Evolutionary conservation across 805 yeast genomes (phyloP).

Genomic region (Candida multigemmis): DNA sequence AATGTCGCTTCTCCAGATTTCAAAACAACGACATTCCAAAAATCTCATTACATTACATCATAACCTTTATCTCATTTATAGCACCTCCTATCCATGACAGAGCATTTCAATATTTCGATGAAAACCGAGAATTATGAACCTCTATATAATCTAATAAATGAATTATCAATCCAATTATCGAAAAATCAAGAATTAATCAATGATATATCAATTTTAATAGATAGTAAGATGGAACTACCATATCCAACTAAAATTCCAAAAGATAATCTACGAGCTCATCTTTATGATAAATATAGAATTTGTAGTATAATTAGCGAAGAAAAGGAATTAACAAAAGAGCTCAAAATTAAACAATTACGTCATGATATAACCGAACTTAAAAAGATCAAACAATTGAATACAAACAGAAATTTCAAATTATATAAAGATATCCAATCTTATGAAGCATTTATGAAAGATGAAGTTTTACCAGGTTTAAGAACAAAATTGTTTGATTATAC

Average conservation of each 20-base stretch:
- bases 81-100: no score
- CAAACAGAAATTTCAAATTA: slow-evolving; percentile 13
- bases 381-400: slow-evolving; percentile 9
- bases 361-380: slow-evolving; percentile 18
- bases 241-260: not conserved
- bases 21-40: no score
- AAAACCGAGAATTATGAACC: no score
- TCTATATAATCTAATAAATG: no score
- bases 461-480: slow-evolving; percentile 19
- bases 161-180: no score
- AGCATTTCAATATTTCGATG: no score
- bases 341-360: slow-evolving; percentile 12
- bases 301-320: slow-evolving; percentile 7
- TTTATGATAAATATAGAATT: slow-evolving; percentile 14
- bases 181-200: no score
- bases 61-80: no score
- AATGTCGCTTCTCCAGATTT: no score
- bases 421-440: slow-evolving; percentile 14
- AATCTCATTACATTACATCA: no score
- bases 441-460: slow-evolving; percentile 16
- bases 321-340: slow-evolving; percentile 3
- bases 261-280: slow-evolving; percentile 5
- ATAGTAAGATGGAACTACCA: not conserved
- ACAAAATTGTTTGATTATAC: slow-evolving; percentile 6
- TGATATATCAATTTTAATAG: no score